Evolutionary conservation across 1,284 basidiomycete genomes (phyloP).

Genomic region (Xerocomus nothofagi): DNA sequence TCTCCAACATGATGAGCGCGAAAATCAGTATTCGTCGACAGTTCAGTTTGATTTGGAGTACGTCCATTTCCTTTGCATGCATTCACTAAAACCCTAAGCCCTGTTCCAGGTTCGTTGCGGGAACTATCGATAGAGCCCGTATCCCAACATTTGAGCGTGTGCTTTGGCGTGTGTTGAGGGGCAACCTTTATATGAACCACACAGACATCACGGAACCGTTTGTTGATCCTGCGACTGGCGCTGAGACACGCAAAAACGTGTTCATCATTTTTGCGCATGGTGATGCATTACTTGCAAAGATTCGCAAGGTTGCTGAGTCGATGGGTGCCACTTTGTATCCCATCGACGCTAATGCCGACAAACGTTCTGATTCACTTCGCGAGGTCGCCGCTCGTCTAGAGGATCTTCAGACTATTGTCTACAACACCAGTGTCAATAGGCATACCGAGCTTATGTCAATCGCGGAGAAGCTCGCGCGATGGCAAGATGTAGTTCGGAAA

Average conservation of each 20-base stretch:
- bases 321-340: conserved; percentile 98
- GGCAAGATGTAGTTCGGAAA: conserved; percentile 93
- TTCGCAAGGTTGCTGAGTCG: conserved; percentile 96
- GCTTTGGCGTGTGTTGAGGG: conserved; percentile 96
- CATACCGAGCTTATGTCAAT: conserved; percentile 85
- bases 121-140: conserved; percentile 92
- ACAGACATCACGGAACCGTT: conserved; percentile 95
- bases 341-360: conserved; percentile 92
- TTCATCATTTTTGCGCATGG: conserved; percentile 99
- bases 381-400: conserved; percentile 91
- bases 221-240: conserved; percentile 79
- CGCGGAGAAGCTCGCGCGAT: conserved; percentile 84
- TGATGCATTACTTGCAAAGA: conserved; percentile 90
- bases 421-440: conserved; percentile 86
- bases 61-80: conserved; percentile 24
- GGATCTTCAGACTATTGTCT: conserved; percentile 88
- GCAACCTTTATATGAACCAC: conserved; percentile 99
- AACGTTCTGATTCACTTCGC: conserved; percentile 85
- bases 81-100: not conserved
- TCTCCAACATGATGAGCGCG: conserved; percentile 87
- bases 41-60: conserved; percentile 87
- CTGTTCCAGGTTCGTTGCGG: conserved; percentile 80
- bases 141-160: conserved; percentile 96
- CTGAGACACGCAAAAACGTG: conserved; percentile 93
- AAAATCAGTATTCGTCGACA: conserved; percentile 59